These are phyloP conservation scores for Arabis hirsuta DNA, from an alignment of 345 rosid genomes.

Conservation along the genomic window DNA sequence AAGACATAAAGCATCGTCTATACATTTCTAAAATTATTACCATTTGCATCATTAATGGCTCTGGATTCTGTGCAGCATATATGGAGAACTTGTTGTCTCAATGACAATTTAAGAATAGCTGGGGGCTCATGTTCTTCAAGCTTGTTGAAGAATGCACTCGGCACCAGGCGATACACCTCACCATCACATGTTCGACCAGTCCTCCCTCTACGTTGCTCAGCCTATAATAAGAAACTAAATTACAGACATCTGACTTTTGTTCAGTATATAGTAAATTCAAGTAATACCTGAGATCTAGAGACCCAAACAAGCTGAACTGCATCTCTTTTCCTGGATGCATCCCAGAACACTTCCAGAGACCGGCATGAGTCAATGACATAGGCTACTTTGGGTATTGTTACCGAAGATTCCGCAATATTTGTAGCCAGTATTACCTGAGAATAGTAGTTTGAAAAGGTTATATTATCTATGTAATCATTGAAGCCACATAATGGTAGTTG, in stretches of 20 bases:
- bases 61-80: slow-evolving; percentile 83
- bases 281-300: slow-evolving; percentile 87
- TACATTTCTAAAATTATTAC: slow-evolving; percentile 44
- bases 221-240: slow-evolving; percentile 52
- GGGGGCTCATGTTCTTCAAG: slow-evolving; percentile 77
- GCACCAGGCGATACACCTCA: slow-evolving; percentile 84
- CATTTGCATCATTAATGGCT: slow-evolving; percentile 85
- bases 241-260: slow-evolving; percentile 3
- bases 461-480: slow-evolving; percentile 12
- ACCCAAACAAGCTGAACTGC: slow-evolving; percentile 83
- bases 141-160: slow-evolving; percentile 69
- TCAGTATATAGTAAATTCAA: slow-evolving; percentile 14
- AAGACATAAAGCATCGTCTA: slow-evolving; percentile 14
- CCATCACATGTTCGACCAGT: slow-evolving; percentile 99
- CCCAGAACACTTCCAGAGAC: slow-evolving; percentile 94
- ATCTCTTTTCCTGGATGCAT: slow-evolving; percentile 59
- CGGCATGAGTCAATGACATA: slow-evolving; percentile 92
- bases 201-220: slow-evolving; percentile 93
- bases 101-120: slow-evolving; percentile 70
- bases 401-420: slow-evolving; percentile 96
- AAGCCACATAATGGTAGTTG: slow-evolving; percentile 18
- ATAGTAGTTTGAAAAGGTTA: slow-evolving; percentile 1
- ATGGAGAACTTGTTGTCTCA: slow-evolving; percentile 84
- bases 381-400: slow-evolving; percentile 94
- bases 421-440: slow-evolving; percentile 88